Percentiles rank a stretch among this genome's conserved stretches.
Evolutionary conservation across 108 stramenopile genomes (phyloP).

Genomic region (Craspedostauros australis): DNA sequence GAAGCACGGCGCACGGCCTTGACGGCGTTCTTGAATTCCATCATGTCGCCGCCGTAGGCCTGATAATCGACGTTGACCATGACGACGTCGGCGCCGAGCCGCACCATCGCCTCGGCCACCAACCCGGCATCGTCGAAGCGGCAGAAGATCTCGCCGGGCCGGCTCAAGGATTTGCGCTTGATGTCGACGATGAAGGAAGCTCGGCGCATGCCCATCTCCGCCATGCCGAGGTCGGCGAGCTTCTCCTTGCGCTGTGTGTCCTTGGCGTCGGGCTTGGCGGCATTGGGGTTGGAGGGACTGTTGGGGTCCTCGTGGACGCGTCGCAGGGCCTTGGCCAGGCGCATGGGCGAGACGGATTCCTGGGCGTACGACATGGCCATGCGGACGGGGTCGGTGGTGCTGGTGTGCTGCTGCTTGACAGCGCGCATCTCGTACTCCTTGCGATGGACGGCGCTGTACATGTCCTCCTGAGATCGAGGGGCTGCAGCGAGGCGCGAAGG

Average conservation of each 20-base stretch:
- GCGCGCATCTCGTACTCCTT: conserved; percentile 87
- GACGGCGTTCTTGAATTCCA: conserved; percentile 72
- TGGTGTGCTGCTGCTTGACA: conserved; percentile 60
- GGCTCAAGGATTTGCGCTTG: conserved; percentile 64
- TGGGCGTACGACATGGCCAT: conserved; percentile 85
- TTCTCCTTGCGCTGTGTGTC: conserved; percentile 46
- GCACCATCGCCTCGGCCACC: conserved; percentile 88
- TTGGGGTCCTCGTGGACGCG: conserved; percentile 76
- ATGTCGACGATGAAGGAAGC: conserved; percentile 83
- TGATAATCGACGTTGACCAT: conserved; percentile 86
- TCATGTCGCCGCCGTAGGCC: conserved; percentile 78
- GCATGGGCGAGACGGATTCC: conserved; percentile 53
- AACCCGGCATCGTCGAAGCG: conserved; percentile 77
- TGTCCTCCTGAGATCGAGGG: conserved; percentile 47
- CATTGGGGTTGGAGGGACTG: conserved; percentile 62
- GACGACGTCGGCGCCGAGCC: conserved; percentile 81
- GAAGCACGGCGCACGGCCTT: conserved; percentile 53
- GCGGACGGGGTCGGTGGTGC: conserved; percentile 72
- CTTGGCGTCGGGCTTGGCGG: conserved; percentile 19
- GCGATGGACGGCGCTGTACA: conserved; percentile 82
- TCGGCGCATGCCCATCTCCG: conserved; percentile 70
- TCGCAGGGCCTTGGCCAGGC: conserved; percentile 75
- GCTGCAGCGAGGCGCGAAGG: conserved; percentile 8
- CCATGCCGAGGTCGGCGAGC: conserved; percentile 60
- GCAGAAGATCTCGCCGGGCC: conserved; percentile 73